Conservation (phyloP, 2,329 filamentous ascomycete species). For the Thermoascus crustaceus region DNA sequence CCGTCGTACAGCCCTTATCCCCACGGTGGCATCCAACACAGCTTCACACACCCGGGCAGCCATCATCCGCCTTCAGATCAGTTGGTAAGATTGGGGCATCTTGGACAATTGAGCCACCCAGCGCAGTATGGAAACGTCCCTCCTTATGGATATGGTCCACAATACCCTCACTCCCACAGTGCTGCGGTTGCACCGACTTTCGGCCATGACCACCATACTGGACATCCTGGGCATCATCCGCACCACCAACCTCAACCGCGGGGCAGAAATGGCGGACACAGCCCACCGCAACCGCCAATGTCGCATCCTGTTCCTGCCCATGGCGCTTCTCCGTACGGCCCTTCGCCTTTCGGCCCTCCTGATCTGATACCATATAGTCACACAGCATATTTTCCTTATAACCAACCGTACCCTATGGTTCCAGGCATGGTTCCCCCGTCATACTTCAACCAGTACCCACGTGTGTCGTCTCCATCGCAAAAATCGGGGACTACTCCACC, state of each 20-base stretch:
- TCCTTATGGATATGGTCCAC: conserved; percentile 22
- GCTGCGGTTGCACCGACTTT: conserved; percentile 20
- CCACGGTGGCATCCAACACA: conserved; percentile 18
- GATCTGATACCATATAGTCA: conserved; percentile 33
- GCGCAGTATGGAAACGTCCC: conserved; percentile 18
- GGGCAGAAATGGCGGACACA: conserved; percentile 22
- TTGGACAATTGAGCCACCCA: conserved; percentile 16
- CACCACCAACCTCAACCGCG: conserved; percentile 16
- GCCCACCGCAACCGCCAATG: conserved; percentile 22
- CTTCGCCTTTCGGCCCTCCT: conserved; percentile 23
- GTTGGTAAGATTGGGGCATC: conserved; percentile 23
- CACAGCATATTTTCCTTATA: conserved; percentile 27
- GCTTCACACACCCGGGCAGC: conserved; percentile 18
- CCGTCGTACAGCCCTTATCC: conserved; percentile 30
- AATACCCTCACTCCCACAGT: conserved; percentile 19
- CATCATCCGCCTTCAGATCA: conserved; percentile 23
- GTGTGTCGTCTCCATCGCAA: conserved; percentile 26
- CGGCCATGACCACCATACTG: conserved; percentile 19
- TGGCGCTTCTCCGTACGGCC: conserved; percentile 22
- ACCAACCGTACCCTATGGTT: conserved; percentile 26
- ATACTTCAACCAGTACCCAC: conserved; percentile 30
- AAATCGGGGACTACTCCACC: conserved; percentile 17
- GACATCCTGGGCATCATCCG: conserved; percentile 19
- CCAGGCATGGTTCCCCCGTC: conserved; percentile 27
- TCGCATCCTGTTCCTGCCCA: conserved; percentile 19